Evolutionary conservation across 2,329 filamentous ascomycete genomes (phyloP).

Genomic region (Aspergillus arachidicola): DNA sequence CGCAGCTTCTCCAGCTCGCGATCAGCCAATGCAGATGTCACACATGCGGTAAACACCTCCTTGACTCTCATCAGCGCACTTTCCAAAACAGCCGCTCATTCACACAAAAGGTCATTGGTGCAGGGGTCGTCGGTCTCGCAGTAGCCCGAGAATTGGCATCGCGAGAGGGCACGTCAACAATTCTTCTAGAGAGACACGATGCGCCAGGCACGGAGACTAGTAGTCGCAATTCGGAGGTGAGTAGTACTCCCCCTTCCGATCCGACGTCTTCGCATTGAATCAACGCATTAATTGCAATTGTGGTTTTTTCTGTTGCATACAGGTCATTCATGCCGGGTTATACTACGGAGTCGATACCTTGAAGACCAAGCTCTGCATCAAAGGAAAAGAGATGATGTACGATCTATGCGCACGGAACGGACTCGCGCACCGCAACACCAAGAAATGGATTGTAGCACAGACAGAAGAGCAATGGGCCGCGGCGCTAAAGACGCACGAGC

Average conservation of each 20-base stretch:
- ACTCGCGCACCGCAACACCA: conserved; percentile 73
- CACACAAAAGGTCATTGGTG: conserved; percentile 60
- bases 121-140: conserved; percentile 77
- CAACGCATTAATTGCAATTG: not conserved
- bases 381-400: conserved; percentile 77
- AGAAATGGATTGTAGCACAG: conserved; percentile 96
- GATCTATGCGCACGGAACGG: conserved; percentile 67
- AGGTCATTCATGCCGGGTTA: conserved; percentile 92
- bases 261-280: not conserved
- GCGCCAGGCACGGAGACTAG: conserved; percentile 82
- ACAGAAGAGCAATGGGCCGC: conserved; percentile 68
- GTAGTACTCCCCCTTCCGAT: not conserved
- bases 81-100: conserved; percentile 1
- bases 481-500: conserved; percentile 54
- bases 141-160: conserved; percentile 72
- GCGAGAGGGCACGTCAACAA: conserved; percentile 63
- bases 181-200: conserved; percentile 79
- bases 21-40: conserved; percentile 58
- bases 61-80: not conserved
- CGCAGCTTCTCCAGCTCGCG: conserved; percentile 48
- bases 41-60: conserved; percentile 54
- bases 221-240: conserved; percentile 82
- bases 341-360: conserved; percentile 79
- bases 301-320: not conserved
- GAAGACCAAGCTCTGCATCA: conserved; percentile 82